These are phyloP conservation scores for Ustulina deusta DNA, from an alignment of 2,329 filamentous ascomycete species.

Conservation along the genomic window DNA sequence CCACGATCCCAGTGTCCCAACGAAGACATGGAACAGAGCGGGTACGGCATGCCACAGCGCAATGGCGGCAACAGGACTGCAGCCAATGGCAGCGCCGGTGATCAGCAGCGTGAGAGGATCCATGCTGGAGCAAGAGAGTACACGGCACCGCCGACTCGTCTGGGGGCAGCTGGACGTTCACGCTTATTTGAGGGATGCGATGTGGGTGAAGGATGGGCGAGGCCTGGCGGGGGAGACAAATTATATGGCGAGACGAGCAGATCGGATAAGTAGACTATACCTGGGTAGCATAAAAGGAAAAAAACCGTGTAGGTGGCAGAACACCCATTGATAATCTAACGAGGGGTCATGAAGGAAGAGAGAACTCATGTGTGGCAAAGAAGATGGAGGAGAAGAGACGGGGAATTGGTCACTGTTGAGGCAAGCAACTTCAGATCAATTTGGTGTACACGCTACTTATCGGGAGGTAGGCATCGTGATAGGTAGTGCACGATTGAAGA, in stretches of 20 bases:
- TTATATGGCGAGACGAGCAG: constrained; percentile 26
- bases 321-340: constrained; percentile 10
- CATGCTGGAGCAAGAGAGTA: constrained; percentile 41
- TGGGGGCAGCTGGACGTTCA: neutral
- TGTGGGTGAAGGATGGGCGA: neutral
- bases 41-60: constrained; percentile 50
- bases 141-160: constrained; percentile 21
- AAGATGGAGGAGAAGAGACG: constrained; percentile 7
- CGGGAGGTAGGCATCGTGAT: constrained; percentile 2
- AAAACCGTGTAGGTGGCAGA: constrained; percentile 4
- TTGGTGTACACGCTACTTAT: neutral
- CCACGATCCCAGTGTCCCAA: constrained; percentile 55
- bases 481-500: neutral
- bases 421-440: constrained; percentile 3
- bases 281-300: neutral
- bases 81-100: constrained; percentile 47
- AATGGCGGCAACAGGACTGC: constrained; percentile 47
- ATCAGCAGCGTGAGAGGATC: constrained; percentile 43
- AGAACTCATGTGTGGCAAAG: too few species aligned
- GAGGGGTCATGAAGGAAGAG: neutral
- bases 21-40: constrained; percentile 54
- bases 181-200: neutral
- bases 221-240: constrained; percentile 8
- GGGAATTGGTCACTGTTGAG: neutral
- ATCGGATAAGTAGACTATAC: neutral